Percentiles rank a stretch among this genome's conserved stretches.
Conservation (phyloP, 2,329 filamentous ascomycete species). For the Phialemonium atrogriseum region DNA sequence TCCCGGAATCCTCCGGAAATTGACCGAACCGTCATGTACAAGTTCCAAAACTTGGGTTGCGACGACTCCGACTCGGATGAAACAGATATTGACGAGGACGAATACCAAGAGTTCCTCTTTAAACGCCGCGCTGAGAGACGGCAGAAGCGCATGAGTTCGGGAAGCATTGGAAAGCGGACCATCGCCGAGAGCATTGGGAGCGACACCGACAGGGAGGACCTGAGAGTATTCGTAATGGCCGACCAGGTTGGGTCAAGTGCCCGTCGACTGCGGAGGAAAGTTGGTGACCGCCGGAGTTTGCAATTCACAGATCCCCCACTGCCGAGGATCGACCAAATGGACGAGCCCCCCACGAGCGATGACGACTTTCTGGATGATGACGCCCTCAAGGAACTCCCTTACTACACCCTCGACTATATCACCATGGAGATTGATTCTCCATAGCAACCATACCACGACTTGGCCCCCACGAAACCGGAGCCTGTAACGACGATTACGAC, state of each 20-base stretch:
- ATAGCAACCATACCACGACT: slow-evolving; percentile 8
- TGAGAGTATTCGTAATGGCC: slow-evolving; percentile 26
- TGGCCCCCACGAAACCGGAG: not conserved
- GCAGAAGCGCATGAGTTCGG: slow-evolving; percentile 38
- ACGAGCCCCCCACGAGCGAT: slow-evolving; percentile 41
- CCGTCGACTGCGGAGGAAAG: slow-evolving; percentile 36
- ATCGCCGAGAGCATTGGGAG: slow-evolving; percentile 42
- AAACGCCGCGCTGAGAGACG: slow-evolving; percentile 34
- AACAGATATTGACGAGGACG: slow-evolving; percentile 29
- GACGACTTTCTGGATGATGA: slow-evolving; percentile 32
- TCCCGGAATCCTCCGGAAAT: slow-evolving; percentile 26
- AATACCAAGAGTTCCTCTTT: slow-evolving; percentile 26
- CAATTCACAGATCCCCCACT: slow-evolving; percentile 41
- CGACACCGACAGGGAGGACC: slow-evolving; percentile 36
- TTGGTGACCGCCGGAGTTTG: slow-evolving; percentile 37
- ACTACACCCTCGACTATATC: slow-evolving; percentile 40
- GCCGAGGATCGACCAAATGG: slow-evolving; percentile 44
- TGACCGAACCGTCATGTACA: slow-evolving; percentile 34
- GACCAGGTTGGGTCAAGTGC: slow-evolving; percentile 39
- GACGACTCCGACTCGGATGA: slow-evolving; percentile 28
- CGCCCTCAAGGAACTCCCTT: slow-evolving; percentile 39
- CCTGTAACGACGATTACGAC: not conserved
- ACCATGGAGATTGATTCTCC: slow-evolving; percentile 41
- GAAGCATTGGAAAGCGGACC: slow-evolving; percentile 46
- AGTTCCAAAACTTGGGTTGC: slow-evolving; percentile 37